Conservation (phyloP, 2,329 filamentous ascomycete species). For the Trichophyton simii region DNA sequence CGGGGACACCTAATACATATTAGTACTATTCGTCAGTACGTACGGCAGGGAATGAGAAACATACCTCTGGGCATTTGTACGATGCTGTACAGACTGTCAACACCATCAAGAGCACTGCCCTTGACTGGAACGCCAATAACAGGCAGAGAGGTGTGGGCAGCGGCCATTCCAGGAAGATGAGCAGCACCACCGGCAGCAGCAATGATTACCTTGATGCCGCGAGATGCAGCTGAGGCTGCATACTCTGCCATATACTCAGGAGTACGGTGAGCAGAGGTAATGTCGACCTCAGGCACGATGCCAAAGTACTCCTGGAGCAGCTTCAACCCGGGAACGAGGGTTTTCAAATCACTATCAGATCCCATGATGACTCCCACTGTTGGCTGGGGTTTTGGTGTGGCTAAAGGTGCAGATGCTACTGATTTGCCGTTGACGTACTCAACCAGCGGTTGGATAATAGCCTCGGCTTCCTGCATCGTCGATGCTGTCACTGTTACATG, state of each 20-base stretch:
- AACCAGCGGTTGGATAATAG: constrained; percentile 57
- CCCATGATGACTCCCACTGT: constrained; percentile 39
- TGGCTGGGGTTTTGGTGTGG: constrained; percentile 18
- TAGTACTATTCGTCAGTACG: constrained; percentile 7
- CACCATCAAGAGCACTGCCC: constrained; percentile 57
- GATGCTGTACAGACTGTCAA: constrained; percentile 59
- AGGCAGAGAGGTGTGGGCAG: constrained; percentile 56
- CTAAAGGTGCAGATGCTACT: constrained; percentile 21
- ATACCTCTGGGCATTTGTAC: constrained; percentile 59
- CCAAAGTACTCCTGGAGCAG: constrained; percentile 33
- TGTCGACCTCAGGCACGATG: constrained; percentile 34
- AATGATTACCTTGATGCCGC: constrained; percentile 61
- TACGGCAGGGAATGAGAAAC: constrained; percentile 16
- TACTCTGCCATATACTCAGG: constrained; percentile 57
- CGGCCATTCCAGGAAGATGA: constrained; percentile 62
- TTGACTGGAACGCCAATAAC: constrained; percentile 70
- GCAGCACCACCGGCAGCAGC: constrained; percentile 65
- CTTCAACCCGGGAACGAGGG: constrained; percentile 33
- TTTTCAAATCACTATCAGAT: constrained; percentile 37
- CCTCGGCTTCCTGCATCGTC: constrained; percentile 55
- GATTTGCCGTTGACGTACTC: constrained; percentile 55
- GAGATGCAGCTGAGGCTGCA: constrained; percentile 48
- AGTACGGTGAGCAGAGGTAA: constrained; percentile 51
- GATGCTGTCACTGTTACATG: constrained; percentile 73
- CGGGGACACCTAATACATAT: constrained; percentile 47